Base-by-base conservation (phyloP, 331 rosid genomes). In the Erythrophleum ivorense region DNA sequence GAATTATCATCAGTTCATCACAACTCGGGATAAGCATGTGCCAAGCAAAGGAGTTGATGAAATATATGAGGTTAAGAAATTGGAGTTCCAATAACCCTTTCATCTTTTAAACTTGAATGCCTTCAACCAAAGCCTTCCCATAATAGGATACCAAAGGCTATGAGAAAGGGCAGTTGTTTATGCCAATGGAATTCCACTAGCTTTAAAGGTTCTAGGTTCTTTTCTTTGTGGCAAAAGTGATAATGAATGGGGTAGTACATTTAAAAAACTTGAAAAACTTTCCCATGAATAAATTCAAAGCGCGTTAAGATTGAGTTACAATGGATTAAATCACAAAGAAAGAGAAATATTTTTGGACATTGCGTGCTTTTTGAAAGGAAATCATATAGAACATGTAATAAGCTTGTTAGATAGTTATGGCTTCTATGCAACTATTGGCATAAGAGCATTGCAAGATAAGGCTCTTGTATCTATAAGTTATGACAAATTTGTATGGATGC, bases 21-120 rank as follows among this genome's bases (percentile, higher is more conserved):
- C 68, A 38, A n/a, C 68, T 0, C n/a, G 68, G 29, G 68, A 74
- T 13, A 74, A 55, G 53, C 49, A 54, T 74, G 40, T 74, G 13
- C 54, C 57, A 9, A 18, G 7, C 34, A 38, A 59, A 40, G 33
- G 78, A 19, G 52, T 74, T 57, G 40, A 74, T 19, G 1, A 6
- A 55, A n/a, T 33, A 74, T 19, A 24, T 24, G n/a, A 38, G 36
- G 78, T 74, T 7, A 3, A 57, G 53, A 14, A 10, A 59, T 74
- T 74, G 63, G 36, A 74, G 29, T 24, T 24, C 29, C 29, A 24
- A 24, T 24, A 24, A 24, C 1, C 29, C 29, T 24, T 24, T 24
- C 29, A 24, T 24, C 29, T 24, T 24, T 24, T 24, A 24, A 24
- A 24, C 29, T 24, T 24, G 29, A 24, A 24, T 24, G 29, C 29